These are phyloP conservation scores for Barbarea vulgaris DNA, from an alignment of 345 rosid species.

Conservation along the genomic window DNA sequence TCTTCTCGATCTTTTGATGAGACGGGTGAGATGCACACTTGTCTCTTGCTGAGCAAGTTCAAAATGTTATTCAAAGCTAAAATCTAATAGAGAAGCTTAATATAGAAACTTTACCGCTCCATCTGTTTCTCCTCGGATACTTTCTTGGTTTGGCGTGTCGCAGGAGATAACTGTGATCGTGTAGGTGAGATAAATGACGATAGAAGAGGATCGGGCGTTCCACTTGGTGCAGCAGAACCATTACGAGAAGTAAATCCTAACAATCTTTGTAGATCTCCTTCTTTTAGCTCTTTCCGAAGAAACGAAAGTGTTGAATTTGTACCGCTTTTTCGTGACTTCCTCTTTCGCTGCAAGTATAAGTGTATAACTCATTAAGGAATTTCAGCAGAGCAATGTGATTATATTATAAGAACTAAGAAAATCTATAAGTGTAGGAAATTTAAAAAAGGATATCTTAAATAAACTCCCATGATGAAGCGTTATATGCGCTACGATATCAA, in stretches of 20 bases:
- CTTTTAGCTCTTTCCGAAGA: conserved; percentile 81
- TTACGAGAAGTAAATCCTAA: conserved; percentile 69
- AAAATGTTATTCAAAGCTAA: conserved; percentile 12
- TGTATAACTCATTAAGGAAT: conserved; percentile 73
- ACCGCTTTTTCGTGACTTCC: conserved; percentile 78
- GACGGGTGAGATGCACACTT: conserved; percentile 50
- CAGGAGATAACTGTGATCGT: conserved; percentile 51
- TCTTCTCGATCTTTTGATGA: conserved; percentile 77
- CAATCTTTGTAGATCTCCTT: conserved; percentile 85
- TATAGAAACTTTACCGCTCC: conserved; percentile 53
- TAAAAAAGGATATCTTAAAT: conserved; percentile 82
- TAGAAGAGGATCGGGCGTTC: conserved; percentile 81
- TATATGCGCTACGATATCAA: conserved; percentile 94
- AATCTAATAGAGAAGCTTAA: conserved; percentile 5
- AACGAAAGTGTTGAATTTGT: conserved; percentile 76
- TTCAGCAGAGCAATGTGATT: conserved; percentile 25
- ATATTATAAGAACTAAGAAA: not conserved
- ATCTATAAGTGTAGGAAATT: not conserved
- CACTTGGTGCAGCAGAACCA: conserved; percentile 56
- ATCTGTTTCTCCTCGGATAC: conserved; percentile 47
- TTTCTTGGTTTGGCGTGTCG: conserved; percentile 52
- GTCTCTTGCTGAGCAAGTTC: conserved; percentile 47
- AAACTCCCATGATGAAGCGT: conserved; percentile 86
- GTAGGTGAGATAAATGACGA: conserved; percentile 86
- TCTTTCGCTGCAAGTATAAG: conserved; percentile 82